phyloP scores from a whole-genome alignment of 2,329 filamentous ascomycete species.

The Aureobasidium sp. region DNA sequence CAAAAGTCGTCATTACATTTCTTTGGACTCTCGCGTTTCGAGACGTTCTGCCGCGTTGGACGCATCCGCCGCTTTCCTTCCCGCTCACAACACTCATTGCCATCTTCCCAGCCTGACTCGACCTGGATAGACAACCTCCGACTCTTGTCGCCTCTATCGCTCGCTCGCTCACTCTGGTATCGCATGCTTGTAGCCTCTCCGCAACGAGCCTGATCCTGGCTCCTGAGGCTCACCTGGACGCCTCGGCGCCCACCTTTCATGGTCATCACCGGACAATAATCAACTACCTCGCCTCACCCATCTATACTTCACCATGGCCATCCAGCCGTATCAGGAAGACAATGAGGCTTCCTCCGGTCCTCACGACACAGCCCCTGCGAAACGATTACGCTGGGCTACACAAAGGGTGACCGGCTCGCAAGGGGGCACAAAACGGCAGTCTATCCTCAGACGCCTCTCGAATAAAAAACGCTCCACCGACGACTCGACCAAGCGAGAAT shows the following conservation, averaged over 20 bases:
- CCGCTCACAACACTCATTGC: not conserved
- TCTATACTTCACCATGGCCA: slow-evolving; percentile 7
- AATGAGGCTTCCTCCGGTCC: slow-evolving; percentile 47
- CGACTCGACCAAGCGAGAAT: slow-evolving; percentile 33
- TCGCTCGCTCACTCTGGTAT: not conserved
- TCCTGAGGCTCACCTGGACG: slow-evolving; percentile 7
- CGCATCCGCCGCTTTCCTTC: not conserved
- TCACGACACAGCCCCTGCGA: slow-evolving; percentile 38
- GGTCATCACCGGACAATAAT: not conserved
- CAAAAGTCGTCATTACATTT: slow-evolving; percentile 4
- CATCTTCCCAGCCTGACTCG: not conserved
- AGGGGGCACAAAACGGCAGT: slow-evolving; percentile 69
- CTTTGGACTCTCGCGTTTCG: not conserved
- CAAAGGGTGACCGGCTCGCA: slow-evolving; percentile 70
- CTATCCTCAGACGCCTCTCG: slow-evolving; percentile 60
- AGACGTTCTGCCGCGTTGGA: not conserved
- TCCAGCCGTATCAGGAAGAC: slow-evolving; percentile 25
- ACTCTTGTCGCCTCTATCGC: not conserved
- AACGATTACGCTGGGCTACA: slow-evolving; percentile 93
- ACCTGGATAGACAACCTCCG: not conserved
- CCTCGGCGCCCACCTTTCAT: not conserved
- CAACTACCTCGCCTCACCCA: not conserved
- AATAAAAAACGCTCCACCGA: slow-evolving; percentile 19
- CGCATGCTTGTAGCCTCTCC: slow-evolving; percentile 5
- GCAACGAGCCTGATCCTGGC: slow-evolving; percentile 8